phyloP scores from a whole-genome alignment of 2,329 filamentous ascomycete genomes.

The Drechmeria coniospora region DNA sequence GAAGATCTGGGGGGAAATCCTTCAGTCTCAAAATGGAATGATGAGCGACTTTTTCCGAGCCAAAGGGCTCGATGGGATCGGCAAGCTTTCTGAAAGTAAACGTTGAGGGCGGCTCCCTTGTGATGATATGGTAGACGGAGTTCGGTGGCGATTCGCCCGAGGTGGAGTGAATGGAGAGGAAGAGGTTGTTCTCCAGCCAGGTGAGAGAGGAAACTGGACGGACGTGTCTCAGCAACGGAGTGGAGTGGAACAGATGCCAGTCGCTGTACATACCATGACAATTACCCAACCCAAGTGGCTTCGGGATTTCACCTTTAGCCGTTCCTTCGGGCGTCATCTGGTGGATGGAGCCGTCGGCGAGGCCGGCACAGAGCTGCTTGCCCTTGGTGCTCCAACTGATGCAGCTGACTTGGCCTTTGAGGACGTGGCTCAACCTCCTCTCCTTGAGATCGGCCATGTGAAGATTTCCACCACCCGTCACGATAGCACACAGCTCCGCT shows the following conservation, averaged over 20 bases:
- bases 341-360: slow-evolving; percentile 61
- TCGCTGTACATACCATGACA: slow-evolving; percentile 46
- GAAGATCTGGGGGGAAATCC: slow-evolving; percentile 65
- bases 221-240: slow-evolving; percentile 1
- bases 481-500: slow-evolving; percentile 62
- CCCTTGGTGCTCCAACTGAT: slow-evolving; percentile 85
- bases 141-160: slow-evolving; percentile 40
- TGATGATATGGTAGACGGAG: slow-evolving; percentile 68
- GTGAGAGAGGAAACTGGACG: slow-evolving; percentile 55
- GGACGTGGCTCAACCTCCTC: slow-evolving; percentile 42
- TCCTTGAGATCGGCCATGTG: slow-evolving; percentile 69
- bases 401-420: slow-evolving; percentile 66
- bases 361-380: slow-evolving; percentile 80
- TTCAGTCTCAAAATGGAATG: slow-evolving; percentile 65
- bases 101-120: slow-evolving; percentile 39
- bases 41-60: slow-evolving; percentile 50
- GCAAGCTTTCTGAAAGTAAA: slow-evolving; percentile 62
- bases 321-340: slow-evolving; percentile 76
- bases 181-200: slow-evolving; percentile 82
- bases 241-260: slow-evolving; percentile 5
- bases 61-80: slow-evolving; percentile 61
- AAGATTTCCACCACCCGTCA: slow-evolving; percentile 68
- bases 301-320: slow-evolving; percentile 63
- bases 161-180: slow-evolving; percentile 65
- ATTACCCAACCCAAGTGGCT: slow-evolving; percentile 51